Evolutionary conservation across 495 filamentous ascomycete species (phyloP), one percentile per base, ranked within the genome.

Genomic region (Daldinia caldariorum): DNA sequence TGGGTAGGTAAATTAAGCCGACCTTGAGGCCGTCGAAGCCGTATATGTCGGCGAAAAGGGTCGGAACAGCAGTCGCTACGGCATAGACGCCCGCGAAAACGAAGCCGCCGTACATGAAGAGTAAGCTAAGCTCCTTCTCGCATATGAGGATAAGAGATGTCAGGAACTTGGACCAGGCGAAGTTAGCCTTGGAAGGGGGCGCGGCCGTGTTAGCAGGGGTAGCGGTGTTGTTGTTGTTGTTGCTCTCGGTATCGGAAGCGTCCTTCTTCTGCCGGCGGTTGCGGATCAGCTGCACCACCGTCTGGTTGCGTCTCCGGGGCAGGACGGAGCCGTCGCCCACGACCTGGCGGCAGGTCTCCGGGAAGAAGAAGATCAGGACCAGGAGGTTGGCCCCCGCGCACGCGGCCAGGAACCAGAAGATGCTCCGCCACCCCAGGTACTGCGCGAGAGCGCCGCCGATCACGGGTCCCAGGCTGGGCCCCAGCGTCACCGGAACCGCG

Each of bases 351-450:
- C 83, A 84, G 0, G 89, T 92, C 74, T 91, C 89, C 1, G 88
- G 88, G 37, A 87, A 82, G 60, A 83, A 77, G 32, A 84, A 49
- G 16, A 84, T 10, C 58, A 88, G 77, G 0, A 81, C 20, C 3
- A 80, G 45, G 2, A 85, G 74, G 37, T 81, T 80, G 16, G 81
- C 70, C 0, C 78, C 83, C 0, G 79, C 80, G 10, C 83, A 70
- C 20, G 90, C 89, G 47, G 82, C 72, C 29, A 92, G 76, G 57
- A 92, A 90, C 87, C 87, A 91, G 74, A 92, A 93, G 34, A 90
- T 89, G 50, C 79, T 80, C 29, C 88, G 79, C 90, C 90, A 92
- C 1, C 89, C 89, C 1, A 89, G 77, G 43, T 81, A 89, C 41
- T 90, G 79, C 8, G 81, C 78, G 13, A 92, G 72, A 1, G 88